phyloP scores from a whole-genome alignment of 1,284 basidiomycete genomes.

The Puccinia hordei region DNA sequence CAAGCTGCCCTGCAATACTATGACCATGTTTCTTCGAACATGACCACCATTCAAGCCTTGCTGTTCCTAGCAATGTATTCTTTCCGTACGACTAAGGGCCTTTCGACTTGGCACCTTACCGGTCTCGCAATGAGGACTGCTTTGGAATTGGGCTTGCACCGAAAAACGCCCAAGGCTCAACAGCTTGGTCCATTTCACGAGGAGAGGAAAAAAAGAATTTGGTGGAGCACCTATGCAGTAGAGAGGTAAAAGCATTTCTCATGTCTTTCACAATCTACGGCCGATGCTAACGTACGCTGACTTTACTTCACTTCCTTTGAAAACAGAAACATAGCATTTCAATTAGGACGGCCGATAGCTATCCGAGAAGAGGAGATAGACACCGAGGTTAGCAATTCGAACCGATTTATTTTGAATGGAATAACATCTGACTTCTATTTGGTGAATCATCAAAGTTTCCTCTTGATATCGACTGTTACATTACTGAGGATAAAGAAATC shows the following conservation, averaged over 20 bases:
- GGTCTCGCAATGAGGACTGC: slow-evolving; percentile 48
- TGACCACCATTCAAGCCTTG: slow-evolving; percentile 44
- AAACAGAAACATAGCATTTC: slow-evolving; percentile 40
- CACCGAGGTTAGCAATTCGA: slow-evolving; percentile 9
- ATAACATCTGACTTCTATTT: background rate
- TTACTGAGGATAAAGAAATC: slow-evolving; percentile 36
- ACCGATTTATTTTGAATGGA: background rate
- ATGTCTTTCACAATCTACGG: background rate
- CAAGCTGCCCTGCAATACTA: slow-evolving; percentile 49
- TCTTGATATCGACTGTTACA: slow-evolving; percentile 46
- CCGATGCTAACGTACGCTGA: background rate
- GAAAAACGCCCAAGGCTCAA: slow-evolving; percentile 27
- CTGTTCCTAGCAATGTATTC: slow-evolving; percentile 50
- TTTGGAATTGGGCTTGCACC: slow-evolving; percentile 42
- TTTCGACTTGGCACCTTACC: slow-evolving; percentile 45
- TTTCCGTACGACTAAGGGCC: slow-evolving; percentile 35
- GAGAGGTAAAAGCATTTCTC: slow-evolving; percentile 1
- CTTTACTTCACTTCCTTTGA: background rate
- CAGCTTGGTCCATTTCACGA: slow-evolving; percentile 18
- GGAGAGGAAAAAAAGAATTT: slow-evolving; percentile 46
- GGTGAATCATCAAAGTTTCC: slow-evolving; percentile 22
- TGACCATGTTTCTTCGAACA: slow-evolving; percentile 44
- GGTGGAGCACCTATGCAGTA: slow-evolving; percentile 46
- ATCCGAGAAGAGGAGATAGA: slow-evolving; percentile 48
- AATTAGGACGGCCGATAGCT: slow-evolving; percentile 41